A percentile compares a stretch with the other conserved stretches of the same genome.
Conservation (phyloP, 2,329 filamentous ascomycete genomes). For the Ophiostoma fasciatum region DNA sequence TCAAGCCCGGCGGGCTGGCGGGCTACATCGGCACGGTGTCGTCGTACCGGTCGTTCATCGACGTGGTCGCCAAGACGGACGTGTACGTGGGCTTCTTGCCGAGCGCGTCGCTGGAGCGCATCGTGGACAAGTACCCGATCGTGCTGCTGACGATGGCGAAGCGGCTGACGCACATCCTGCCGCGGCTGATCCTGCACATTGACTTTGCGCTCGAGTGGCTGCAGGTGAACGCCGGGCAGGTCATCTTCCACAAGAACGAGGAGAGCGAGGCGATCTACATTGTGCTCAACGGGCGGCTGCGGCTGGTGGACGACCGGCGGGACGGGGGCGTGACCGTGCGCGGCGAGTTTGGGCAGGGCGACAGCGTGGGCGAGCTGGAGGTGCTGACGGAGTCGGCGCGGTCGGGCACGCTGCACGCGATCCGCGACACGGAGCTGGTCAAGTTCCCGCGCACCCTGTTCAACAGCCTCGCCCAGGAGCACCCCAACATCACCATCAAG, state of each 20-base stretch:
- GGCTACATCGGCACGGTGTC: conserved; percentile 92
- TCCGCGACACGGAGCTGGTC: conserved; percentile 88
- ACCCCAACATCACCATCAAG: conserved; percentile 96
- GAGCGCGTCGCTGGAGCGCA: conserved; percentile 68
- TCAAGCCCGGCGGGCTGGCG: conserved; percentile 87
- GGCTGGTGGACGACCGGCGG: conserved; percentile 68
- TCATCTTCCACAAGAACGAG: conserved; percentile 84
- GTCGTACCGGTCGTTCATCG: conserved; percentile 89
- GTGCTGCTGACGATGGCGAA: conserved; percentile 94
- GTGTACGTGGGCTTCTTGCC: conserved; percentile 95
- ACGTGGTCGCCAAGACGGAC: conserved; percentile 94
- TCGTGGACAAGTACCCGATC: conserved; percentile 84
- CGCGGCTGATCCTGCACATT: conserved; percentile 83
- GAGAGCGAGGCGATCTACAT: conserved; percentile 98
- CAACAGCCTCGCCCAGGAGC: conserved; percentile 93
- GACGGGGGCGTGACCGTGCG: conserved; percentile 73
- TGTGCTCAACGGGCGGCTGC: conserved; percentile 81
- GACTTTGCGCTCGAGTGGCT: conserved; percentile 98
- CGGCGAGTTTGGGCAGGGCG: conserved; percentile 90
- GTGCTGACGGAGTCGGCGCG: conserved; percentile 88
- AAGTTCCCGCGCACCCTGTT: conserved; percentile 94
- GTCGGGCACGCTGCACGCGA: conserved; percentile 86
- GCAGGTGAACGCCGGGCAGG: conserved; percentile 86
- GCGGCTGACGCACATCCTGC: conserved; percentile 74
- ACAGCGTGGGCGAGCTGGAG: conserved; percentile 93